These are phyloP conservation scores for Carex parvula DNA, from an alignment of 176 grass and related monocot genomes.

Conservation along the genomic window DNA sequence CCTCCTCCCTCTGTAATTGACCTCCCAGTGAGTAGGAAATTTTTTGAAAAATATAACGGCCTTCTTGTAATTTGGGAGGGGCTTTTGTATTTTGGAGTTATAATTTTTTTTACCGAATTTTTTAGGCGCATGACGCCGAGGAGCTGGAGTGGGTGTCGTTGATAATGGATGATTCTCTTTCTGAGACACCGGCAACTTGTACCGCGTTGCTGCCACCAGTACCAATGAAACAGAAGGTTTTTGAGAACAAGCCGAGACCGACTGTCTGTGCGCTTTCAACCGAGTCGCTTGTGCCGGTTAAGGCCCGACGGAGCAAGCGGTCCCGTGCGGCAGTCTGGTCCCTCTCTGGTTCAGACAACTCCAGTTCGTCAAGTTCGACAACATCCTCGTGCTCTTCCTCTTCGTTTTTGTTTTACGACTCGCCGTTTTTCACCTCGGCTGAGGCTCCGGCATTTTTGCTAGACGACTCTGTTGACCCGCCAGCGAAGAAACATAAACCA, in stretches of 20 bases:
- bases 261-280: conserved; percentile 55
- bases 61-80: neutral
- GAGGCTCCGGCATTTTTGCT: conserved; percentile 36
- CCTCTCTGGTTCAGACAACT: conserved; percentile 31
- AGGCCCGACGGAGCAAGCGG: conserved; percentile 82
- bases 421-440: neutral
- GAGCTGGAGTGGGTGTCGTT: conserved; percentile 91
- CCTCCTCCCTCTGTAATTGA: conserved; percentile 48
- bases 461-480: conserved; percentile 18
- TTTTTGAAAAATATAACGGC: neutral
- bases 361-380: conserved; percentile 47
- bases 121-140: conserved; percentile 66
- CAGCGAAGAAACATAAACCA: conserved; percentile 31
- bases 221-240: conserved; percentile 4
- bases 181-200: conserved; percentile 45
- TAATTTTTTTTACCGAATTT: neutral
- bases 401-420: conserved; percentile 39
- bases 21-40: conserved; percentile 51
- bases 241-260: conserved; percentile 18
- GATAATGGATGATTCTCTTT: conserved; percentile 87
- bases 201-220: conserved; percentile 22
- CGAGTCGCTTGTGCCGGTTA: conserved; percentile 61
- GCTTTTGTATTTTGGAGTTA: conserved; percentile 11
- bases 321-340: conserved; percentile 36
- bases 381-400: conserved; percentile 60